phyloP scores from a whole-genome alignment of 495 filamentous ascomycete species.

The Geopyxis carbonaria region DNA sequence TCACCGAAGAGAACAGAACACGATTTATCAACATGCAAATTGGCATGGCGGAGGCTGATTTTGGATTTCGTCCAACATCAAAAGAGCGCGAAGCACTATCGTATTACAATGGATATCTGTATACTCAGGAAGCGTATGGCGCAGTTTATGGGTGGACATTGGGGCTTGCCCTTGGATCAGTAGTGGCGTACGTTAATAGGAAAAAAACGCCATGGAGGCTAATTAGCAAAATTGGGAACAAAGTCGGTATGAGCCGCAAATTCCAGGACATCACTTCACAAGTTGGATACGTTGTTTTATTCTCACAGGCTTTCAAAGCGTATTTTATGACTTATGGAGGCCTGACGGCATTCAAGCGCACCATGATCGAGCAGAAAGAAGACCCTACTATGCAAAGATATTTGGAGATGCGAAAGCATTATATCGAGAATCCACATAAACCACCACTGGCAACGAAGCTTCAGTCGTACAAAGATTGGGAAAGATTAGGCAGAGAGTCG shows the following conservation, averaged over 20 bases:
- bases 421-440: background rate
- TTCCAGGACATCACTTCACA: background rate
- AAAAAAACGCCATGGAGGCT: background rate
- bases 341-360: conserved; percentile 11
- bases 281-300: background rate
- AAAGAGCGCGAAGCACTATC: conserved; percentile 9
- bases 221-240: background rate
- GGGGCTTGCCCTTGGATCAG: conserved; percentile 5
- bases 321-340: conserved; percentile 16
- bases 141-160: conserved; percentile 7
- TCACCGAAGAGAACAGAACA: background rate
- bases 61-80: conserved; percentile 8
- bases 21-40: conserved; percentile 1
- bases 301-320: conserved; percentile 3
- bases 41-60: background rate
- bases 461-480: background rate
- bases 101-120: conserved; percentile 18
- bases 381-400: conserved; percentile 11
- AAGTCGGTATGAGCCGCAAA: background rate
- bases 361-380: conserved; percentile 4
- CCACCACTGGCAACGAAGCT: no score
- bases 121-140: conserved; percentile 18
- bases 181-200: background rate
- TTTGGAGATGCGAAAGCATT: background rate
- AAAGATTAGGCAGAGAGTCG: background rate